Conservation (phyloP, 1,284 basidiomycete species). For the Amylostereum areolatum region DNA sequence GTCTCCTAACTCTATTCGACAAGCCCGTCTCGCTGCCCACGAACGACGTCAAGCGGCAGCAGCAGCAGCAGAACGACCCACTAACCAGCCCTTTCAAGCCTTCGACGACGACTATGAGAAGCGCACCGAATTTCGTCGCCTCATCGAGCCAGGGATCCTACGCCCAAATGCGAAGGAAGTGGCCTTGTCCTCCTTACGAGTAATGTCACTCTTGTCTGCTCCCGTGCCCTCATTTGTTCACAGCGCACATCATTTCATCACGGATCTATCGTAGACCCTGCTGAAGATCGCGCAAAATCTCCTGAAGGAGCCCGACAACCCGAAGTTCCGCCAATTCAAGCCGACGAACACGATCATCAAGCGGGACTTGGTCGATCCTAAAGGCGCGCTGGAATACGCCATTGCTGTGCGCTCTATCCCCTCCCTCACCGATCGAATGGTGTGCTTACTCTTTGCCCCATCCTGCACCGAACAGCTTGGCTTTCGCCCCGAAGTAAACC, state of each 20-base stretch:
- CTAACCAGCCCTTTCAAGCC: slow-evolving; percentile 26
- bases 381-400: slow-evolving; percentile 73
- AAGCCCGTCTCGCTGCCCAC: slow-evolving; percentile 14
- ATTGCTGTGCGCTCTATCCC: slow-evolving; percentile 47
- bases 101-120: slow-evolving; percentile 53
- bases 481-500: slow-evolving; percentile 53
- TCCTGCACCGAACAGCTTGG: slow-evolving; percentile 45
- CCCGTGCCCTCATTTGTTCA: neutral
- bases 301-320: slow-evolving; percentile 60
- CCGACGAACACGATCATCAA: slow-evolving; percentile 67
- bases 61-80: slow-evolving; percentile 15
- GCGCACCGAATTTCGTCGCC: slow-evolving; percentile 63
- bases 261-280: slow-evolving; percentile 41
- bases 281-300: slow-evolving; percentile 68
- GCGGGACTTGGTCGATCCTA: slow-evolving; percentile 49
- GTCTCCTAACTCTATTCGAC: slow-evolving; percentile 5
- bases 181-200: slow-evolving; percentile 58
- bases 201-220: slow-evolving; percentile 23
- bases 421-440: slow-evolving; percentile 6
- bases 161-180: slow-evolving; percentile 61
- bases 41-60: slow-evolving; percentile 12
- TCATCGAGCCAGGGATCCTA: slow-evolving; percentile 72
- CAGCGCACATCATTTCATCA: no score
- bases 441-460: slow-evolving; percentile 3
- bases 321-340: slow-evolving; percentile 69